Conservation (phyloP, 2,329 filamentous ascomycete species). For the Colletotrichum siamense region DNA sequence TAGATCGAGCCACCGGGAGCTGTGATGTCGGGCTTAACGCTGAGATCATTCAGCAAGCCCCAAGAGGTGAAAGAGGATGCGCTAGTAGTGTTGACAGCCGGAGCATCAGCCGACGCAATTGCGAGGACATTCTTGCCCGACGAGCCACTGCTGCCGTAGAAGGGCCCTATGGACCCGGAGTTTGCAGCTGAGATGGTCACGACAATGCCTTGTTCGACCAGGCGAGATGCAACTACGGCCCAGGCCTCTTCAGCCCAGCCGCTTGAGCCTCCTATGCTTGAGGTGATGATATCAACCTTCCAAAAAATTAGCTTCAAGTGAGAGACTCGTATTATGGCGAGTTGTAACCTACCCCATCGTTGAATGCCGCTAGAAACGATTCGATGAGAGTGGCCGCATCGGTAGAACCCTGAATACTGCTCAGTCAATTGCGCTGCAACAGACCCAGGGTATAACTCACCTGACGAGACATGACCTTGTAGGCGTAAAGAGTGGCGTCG, state of each 20-base stretch:
- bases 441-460: not conserved
- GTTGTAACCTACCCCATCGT: conserved; percentile 30
- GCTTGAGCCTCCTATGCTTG: conserved; percentile 41
- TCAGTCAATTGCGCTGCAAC: not conserved
- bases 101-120: conserved; percentile 43
- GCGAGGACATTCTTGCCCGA: conserved; percentile 47
- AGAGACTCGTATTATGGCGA: not conserved
- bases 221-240: conserved; percentile 44
- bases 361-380: conserved; percentile 38
- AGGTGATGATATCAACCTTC: conserved; percentile 45
- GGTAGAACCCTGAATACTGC: not conserved
- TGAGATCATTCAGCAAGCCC: conserved; percentile 48
- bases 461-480: conserved; percentile 29
- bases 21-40: conserved; percentile 48
- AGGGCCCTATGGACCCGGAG: conserved; percentile 51
- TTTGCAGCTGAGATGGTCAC: conserved; percentile 58
- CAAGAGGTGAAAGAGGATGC: conserved; percentile 42
- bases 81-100: not conserved
- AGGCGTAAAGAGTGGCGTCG: conserved; percentile 30
- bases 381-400: conserved; percentile 30
- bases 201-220: conserved; percentile 52
- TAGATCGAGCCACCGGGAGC: conserved; percentile 46
- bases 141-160: conserved; percentile 47
- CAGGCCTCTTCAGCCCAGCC: conserved; percentile 48
- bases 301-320: not conserved